Conservation (phyloP, 805 yeast species). For the Clavispora asparagi region DNA sequence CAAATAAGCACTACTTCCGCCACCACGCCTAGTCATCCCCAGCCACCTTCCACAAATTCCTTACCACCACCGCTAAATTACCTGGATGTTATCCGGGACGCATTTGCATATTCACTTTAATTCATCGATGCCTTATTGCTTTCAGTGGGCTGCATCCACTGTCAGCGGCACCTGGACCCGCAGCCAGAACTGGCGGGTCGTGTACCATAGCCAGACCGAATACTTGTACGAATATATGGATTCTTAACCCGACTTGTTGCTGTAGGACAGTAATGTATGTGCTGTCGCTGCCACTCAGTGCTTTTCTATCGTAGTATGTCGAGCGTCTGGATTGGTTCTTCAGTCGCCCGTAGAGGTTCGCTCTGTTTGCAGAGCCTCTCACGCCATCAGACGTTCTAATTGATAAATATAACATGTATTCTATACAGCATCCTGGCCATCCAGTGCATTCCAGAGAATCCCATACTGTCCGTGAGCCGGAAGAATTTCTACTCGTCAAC, state of each 20-base stretch:
- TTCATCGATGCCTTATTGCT: neutral
- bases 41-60: neutral
- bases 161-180: neutral
- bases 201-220: neutral
- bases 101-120: conserved; percentile 1
- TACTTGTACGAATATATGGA: neutral
- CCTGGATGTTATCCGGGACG: neutral
- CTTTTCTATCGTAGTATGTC: too few relatives aligned
- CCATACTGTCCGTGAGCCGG: too few relatives aligned
- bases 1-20: conserved; percentile 9
- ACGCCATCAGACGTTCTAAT: neutral
- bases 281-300: too few relatives aligned
- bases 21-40: conserved; percentile 1
- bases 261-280: too few relatives aligned
- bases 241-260: neutral
- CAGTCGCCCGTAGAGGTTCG: too few relatives aligned
- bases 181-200: neutral
- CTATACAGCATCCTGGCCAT: too few relatives aligned
- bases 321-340: too few relatives aligned
- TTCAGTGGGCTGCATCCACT: neutral
- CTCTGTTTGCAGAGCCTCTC: too few relatives aligned
- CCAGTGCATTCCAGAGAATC: neutral
- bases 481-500: too few relatives aligned
- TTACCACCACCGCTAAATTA: too few relatives aligned
- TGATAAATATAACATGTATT: too few relatives aligned